A percentile compares a stretch with the other conserved stretches of the same genome.
Conservation (phyloP, 1,139 yeast genomes). For the Diutina ranongensis region DNA sequence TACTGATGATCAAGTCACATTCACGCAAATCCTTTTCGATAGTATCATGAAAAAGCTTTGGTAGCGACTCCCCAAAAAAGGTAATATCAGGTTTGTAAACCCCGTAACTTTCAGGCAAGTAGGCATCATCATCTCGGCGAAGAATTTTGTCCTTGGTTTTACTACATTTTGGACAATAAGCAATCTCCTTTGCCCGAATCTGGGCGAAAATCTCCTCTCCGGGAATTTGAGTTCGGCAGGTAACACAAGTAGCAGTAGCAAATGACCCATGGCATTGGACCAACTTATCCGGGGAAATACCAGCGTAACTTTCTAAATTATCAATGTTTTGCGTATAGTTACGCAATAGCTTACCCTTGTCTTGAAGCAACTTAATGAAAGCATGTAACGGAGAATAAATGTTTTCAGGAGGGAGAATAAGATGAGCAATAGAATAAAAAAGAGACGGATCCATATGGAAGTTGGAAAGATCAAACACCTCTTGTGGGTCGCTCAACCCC, state of each 20-base stretch:
- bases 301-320: constrained; percentile 78
- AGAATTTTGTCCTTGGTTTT: constrained; percentile 19
- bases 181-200: constrained; percentile 49
- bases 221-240: constrained; percentile 57
- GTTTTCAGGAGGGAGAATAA: constrained; percentile 71
- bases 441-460: constrained; percentile 73
- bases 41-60: constrained; percentile 21
- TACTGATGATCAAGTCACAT: constrained; percentile 76
- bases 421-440: constrained; percentile 80
- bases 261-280: constrained; percentile 97
- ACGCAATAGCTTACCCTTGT: constrained; percentile 67
- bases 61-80: constrained; percentile 84
- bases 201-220: constrained; percentile 58
- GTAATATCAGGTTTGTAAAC: constrained; percentile 93
- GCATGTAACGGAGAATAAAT: constrained; percentile 80
- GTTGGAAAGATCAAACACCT: constrained; percentile 70
- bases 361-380: constrained; percentile 65
- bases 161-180: constrained; percentile 61
- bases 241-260: constrained; percentile 80
- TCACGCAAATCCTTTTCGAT: constrained; percentile 12
- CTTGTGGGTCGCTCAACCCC: constrained; percentile 87
- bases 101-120: constrained; percentile 43
- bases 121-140: constrained; percentile 18
- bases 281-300: constrained; percentile 54
- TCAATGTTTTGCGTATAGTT: constrained; percentile 95